Evolutionary conservation across 208 protist genomes (phyloP).

Genomic region (Phytomonas sp.): DNA sequence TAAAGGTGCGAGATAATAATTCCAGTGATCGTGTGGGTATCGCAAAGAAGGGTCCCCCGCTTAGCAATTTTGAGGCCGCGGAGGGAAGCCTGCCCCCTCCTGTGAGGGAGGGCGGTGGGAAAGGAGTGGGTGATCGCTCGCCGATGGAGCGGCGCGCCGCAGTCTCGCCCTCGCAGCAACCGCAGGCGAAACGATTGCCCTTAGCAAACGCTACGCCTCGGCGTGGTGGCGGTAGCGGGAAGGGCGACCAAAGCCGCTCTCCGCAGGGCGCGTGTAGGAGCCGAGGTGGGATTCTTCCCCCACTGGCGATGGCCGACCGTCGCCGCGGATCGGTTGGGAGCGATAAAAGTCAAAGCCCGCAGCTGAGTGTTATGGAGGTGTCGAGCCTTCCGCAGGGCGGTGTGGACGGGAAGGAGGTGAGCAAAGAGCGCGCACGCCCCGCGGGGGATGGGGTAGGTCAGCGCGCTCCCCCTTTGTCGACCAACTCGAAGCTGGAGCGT

Average conservation of each 20-base stretch:
- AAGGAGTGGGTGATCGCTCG: too few species aligned
- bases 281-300: background rate
- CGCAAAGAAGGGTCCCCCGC: background rate
- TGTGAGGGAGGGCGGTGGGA: too few species aligned
- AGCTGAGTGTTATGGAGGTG: background rate
- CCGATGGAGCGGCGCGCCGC: too few species aligned
- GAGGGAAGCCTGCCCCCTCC: background rate
- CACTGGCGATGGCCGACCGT: background rate
- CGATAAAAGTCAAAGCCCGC: background rate
- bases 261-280: background rate
- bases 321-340: background rate
- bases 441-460: background rate
- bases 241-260: background rate
- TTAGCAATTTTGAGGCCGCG: background rate
- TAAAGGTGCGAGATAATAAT: background rate
- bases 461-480: background rate
- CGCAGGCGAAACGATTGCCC: background rate
- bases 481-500: background rate
- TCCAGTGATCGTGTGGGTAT: background rate
- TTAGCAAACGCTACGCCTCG: background rate
- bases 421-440: conserved; percentile 9
- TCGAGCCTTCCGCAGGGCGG: background rate
- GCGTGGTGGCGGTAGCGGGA: background rate
- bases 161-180: too few species aligned
- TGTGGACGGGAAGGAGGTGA: conserved; percentile 9